Conservation (phyloP, 2,329 filamentous ascomycete genomes). For the Pezicula radicicola region DNA sequence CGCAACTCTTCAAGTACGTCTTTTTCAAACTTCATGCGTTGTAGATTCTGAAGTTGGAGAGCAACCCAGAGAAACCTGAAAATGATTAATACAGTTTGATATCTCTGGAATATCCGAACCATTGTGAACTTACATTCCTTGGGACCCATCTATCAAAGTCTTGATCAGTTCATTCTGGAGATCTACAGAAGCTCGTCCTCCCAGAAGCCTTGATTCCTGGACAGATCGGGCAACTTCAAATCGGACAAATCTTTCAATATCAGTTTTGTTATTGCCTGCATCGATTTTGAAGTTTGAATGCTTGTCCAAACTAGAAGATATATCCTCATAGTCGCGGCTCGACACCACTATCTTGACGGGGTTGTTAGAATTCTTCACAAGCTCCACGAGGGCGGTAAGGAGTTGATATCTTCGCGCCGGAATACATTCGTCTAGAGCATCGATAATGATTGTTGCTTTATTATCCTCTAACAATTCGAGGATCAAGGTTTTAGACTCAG, state of each 20-base stretch:
- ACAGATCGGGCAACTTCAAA: background rate
- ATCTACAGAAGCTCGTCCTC: slow-evolving; percentile 1
- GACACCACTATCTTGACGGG: slow-evolving; percentile 9
- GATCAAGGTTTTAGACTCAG: slow-evolving; percentile 1
- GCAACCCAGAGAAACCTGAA: slow-evolving; percentile 8
- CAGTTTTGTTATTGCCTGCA: background rate
- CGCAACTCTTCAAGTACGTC: slow-evolving; percentile 2
- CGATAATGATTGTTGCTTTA: slow-evolving; percentile 11
- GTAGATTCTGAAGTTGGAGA: slow-evolving; percentile 7
- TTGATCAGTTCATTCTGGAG: slow-evolving; percentile 2
- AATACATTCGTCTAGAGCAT: slow-evolving; percentile 13
- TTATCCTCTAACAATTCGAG: background rate
- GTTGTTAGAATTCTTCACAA: slow-evolving; percentile 5
- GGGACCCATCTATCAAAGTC: background rate
- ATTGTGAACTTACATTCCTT: background rate
- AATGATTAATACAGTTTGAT: too few relatives aligned
- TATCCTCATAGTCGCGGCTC: slow-evolving; percentile 11
- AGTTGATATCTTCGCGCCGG: slow-evolving; percentile 2
- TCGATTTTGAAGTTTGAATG: slow-evolving; percentile 5
- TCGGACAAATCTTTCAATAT: slow-evolving; percentile 8
- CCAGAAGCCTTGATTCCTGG: background rate
- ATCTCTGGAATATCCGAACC: too few relatives aligned
- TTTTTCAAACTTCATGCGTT: slow-evolving; percentile 1
- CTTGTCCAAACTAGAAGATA: slow-evolving; percentile 4
- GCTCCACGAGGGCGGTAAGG: background rate